Evolutionary conservation across 2,329 filamentous ascomycete species (phyloP).

Genomic region (Botrytis aclada): DNA sequence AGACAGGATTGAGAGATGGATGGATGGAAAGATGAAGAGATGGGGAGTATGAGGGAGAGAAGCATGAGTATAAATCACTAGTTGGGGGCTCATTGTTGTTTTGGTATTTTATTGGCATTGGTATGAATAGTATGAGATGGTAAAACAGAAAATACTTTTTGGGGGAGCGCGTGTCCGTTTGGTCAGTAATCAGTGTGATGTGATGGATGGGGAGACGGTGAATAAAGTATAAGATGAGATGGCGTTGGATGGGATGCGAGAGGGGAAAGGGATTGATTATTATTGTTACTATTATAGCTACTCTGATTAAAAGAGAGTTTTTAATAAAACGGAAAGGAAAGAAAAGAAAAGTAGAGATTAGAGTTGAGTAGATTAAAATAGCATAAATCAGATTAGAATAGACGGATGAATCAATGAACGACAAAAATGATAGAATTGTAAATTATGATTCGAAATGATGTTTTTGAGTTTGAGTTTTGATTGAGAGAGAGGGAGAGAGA

Average conservation of each 20-base stretch:
- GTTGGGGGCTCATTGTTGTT: not conserved
- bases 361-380: not conserved
- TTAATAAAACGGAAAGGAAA: accelerated
- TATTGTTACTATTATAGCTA: not conserved
- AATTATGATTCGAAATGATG: not conserved
- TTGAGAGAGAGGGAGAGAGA: not conserved
- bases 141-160: not conserved
- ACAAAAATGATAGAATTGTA: too few relatives aligned
- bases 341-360: not conserved
- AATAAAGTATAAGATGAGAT: not conserved
- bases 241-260: not conserved
- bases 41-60: not conserved
- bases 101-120: not conserved
- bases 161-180: not conserved
- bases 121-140: not conserved
- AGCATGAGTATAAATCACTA: not conserved
- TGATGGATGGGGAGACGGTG: not conserved
- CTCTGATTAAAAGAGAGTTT: not conserved
- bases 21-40: not conserved
- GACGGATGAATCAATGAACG: too few relatives aligned
- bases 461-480: not conserved
- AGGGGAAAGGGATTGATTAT: not conserved
- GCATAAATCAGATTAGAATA: too few relatives aligned
- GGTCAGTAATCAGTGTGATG: not conserved
- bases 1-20: not conserved